phyloP scores from a whole-genome alignment of 371 early-diverging fungal genomes.

The Rhizomucor pusillus region DNA sequence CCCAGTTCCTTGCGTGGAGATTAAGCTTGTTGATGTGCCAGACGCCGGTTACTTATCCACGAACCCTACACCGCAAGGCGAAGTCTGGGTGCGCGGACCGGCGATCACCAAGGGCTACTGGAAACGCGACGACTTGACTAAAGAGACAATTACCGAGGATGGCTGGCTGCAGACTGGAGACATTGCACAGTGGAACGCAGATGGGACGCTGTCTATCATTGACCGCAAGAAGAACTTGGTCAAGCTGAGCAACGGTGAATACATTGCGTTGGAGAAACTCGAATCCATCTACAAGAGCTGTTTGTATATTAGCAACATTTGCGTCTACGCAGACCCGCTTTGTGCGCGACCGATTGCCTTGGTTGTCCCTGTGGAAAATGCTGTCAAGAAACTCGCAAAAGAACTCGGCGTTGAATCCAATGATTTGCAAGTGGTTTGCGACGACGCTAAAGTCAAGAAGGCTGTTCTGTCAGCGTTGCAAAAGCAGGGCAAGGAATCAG shows the following conservation, averaged over 20 bases:
- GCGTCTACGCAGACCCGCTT: constrained; percentile 82
- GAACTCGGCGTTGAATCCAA: constrained; percentile 23
- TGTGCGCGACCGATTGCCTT: constrained; percentile 69
- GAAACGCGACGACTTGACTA: constrained; percentile 68
- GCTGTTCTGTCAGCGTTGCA: constrained; percentile 29
- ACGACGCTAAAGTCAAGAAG: constrained; percentile 22
- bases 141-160: constrained; percentile 73
- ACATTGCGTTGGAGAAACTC: constrained; percentile 96
- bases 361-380: constrained; percentile 65
- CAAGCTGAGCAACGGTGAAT: constrained; percentile 90
- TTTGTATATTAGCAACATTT: constrained; percentile 76
- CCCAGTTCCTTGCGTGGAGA: constrained; percentile 80
- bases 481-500: constrained; percentile 49
- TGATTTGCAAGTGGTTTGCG: constrained; percentile 25
- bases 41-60: constrained; percentile 76
- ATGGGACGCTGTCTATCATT: constrained; percentile 74
- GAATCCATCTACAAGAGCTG: constrained; percentile 90
- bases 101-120: constrained; percentile 70
- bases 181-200: constrained; percentile 76
- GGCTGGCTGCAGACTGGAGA: constrained; percentile 95
- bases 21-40: constrained; percentile 90
- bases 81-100: constrained; percentile 86
- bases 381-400: constrained; percentile 32
- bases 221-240: constrained; percentile 85
- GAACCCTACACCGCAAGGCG: constrained; percentile 80